Percentiles rank a stretch among this genome's conserved stretches.
Evolutionary conservation across 2,329 filamentous ascomycete genomes (phyloP).

Genomic region (Fusarium gaditjirri): DNA sequence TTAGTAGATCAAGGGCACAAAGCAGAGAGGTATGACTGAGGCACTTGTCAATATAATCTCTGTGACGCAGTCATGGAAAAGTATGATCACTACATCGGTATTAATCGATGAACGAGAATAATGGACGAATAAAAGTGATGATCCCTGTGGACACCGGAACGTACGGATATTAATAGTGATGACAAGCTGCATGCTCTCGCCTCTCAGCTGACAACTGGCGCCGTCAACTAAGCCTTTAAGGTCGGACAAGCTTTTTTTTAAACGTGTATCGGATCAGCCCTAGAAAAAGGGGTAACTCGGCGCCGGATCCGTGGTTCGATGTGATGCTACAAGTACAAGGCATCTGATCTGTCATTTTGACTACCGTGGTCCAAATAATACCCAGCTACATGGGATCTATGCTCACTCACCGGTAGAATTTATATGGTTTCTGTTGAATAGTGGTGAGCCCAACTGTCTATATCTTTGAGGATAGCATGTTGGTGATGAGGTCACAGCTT

Average conservation of each 20-base stretch:
- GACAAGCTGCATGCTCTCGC: background rate
- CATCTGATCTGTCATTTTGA: background rate
- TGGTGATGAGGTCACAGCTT: background rate
- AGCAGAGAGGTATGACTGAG: background rate
- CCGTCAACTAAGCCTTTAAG: background rate
- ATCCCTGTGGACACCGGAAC: conserved; percentile 15
- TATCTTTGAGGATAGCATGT: background rate
- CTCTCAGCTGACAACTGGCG: background rate
- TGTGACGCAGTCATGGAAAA: background rate
- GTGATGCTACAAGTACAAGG: background rate
- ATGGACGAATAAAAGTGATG: background rate
- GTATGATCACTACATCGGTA: background rate
- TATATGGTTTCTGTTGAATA: rapidly evolving
- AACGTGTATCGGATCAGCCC: conserved; percentile 12
- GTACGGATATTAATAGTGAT: conserved; percentile 13
- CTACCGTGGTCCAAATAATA: background rate
- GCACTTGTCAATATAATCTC: too few relatives aligned
- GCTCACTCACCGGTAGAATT: too few relatives aligned
- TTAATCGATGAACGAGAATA: background rate
- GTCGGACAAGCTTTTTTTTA: conserved; percentile 34
- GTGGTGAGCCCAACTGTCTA: background rate
- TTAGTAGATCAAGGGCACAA: background rate
- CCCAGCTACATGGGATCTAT: too few relatives aligned
- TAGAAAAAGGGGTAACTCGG: conserved; percentile 17
- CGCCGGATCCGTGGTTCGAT: background rate